These are phyloP conservation scores for Vigna radiata DNA, from an alignment of 306 rosid genomes.

Conservation along the genomic window DNA sequence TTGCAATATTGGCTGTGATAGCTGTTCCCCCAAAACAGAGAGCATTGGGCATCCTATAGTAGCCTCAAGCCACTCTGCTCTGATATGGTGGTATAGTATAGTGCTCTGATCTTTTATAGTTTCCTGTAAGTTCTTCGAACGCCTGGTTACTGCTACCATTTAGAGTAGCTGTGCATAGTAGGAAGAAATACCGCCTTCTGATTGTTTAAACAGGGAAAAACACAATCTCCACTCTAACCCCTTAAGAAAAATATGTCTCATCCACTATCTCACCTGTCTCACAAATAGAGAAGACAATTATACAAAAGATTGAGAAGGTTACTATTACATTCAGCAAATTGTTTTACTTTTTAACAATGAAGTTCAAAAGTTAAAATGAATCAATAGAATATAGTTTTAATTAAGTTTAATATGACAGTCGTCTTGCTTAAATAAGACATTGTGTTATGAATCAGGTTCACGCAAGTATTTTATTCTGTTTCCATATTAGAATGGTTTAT, in stretches of 20 bases:
- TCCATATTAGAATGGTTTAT: constrained; percentile 5
- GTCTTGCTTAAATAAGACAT: constrained; percentile 7
- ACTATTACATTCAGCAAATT: not conserved
- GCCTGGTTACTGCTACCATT: not conserved
- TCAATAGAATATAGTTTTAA: not conserved
- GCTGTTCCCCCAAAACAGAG: not conserved
- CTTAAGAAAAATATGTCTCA: constrained; percentile 1
- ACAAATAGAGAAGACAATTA: not conserved
- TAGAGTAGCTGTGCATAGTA: not conserved
- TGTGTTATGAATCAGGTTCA: not conserved
- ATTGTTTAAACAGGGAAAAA: constrained; percentile 11
- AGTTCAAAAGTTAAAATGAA: not conserved
- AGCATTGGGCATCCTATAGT: not conserved
- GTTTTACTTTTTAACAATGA: not conserved
- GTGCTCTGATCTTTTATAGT: not conserved
- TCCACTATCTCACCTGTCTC: constrained; percentile 7
- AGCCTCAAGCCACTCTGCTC: not conserved
- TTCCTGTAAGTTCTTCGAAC: not conserved
- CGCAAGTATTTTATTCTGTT: not conserved
- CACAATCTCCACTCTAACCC: not conserved
- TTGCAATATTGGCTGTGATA: not conserved
- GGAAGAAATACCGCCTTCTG: not conserved
- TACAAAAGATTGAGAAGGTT: constrained; percentile 21
- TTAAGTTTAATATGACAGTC: constrained; percentile 1
- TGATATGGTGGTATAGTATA: constrained; percentile 4